Evolutionary conservation across 2,329 filamentous ascomycete genomes (phyloP), one percentile per base, ranked within the genome.

Genomic region (Paracoccidioides lutzii): DNA sequence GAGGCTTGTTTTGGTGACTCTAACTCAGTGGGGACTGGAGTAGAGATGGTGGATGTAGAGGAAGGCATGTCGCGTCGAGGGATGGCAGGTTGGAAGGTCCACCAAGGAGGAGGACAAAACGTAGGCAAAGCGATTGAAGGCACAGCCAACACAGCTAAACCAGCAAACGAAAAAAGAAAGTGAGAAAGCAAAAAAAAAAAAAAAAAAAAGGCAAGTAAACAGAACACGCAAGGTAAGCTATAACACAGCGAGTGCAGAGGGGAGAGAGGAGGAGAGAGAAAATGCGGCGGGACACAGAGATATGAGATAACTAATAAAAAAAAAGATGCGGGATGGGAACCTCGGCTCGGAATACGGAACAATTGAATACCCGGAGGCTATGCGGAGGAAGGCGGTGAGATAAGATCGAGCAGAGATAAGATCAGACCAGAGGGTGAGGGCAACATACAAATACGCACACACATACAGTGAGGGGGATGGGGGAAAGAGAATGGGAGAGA

Each of bases 51-150:
- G 14, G 69, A 59, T n/a, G 63, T 56, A 53, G 67, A 64, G 55
- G 65, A 57, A 7, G 69, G 65, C 65, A 69, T 69, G 46, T 59
- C 66, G 58, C 55, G 53, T 48, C 56, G 55, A 56, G 50, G 50
- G 44, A 43, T 37, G 52, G 56, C 30, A 7, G 15, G 15, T 37
- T 10, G 35, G 15, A 55, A 54, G 57, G 53, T 12, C 10, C 7
- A 7, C 35, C 37, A 44, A 55, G 41, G 43, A 53, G 50, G 40
- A 9, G 43, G 37, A 41, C 41, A 15, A 33, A 53, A 28, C 35
- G 35, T 42, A 54, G 41, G 15, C 35, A 48, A 44, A 54, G 42
- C 37, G 10, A 32, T 28, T 12, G n/a, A 30, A 35, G 32, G 9
- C n/a, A 43, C 8, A 9, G 22, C 33, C 54, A 35, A 10, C 9